phyloP scores from a whole-genome alignment of 768 basidiomycete species.

The Boletus rufocinnamomeus region DNA sequence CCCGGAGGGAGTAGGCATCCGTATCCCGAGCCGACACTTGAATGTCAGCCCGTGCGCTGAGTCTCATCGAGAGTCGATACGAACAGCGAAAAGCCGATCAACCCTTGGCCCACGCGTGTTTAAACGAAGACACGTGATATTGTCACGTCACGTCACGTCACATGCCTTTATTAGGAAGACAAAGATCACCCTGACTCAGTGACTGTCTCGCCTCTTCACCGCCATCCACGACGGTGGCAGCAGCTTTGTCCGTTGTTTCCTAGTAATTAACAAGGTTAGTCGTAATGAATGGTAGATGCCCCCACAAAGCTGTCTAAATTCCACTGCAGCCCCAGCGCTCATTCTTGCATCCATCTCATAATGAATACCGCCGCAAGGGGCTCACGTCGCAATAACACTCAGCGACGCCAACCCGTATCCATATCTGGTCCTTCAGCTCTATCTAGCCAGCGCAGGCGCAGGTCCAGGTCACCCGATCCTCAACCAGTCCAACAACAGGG shows the following conservation, averaged over 20 bases:
- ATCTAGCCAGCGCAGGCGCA: conserved; percentile 31
- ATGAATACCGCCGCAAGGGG: conserved; percentile 30
- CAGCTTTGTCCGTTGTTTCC: background rate
- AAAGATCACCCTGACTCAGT: background rate
- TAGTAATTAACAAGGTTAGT: conserved; percentile 11
- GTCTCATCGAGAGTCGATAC: background rate
- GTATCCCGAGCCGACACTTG: background rate
- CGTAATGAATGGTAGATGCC: background rate
- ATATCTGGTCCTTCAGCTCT: conserved; percentile 20
- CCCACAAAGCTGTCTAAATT: background rate
- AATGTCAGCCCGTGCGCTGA: background rate
- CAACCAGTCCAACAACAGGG: conserved; percentile 22
- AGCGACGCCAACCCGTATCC: conserved; percentile 25
- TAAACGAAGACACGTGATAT: conserved; percentile 16
- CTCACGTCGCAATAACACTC: conserved; percentile 29
- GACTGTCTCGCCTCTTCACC: conserved; percentile 2
- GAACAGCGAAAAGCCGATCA: background rate
- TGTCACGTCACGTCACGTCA: conserved; percentile 8
- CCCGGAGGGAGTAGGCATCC: too few species aligned
- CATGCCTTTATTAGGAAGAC: conserved; percentile 14
- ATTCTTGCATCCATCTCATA: background rate
- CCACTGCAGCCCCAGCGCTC: background rate
- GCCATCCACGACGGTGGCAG: conserved; percentile 14
- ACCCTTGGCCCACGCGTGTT: background rate
- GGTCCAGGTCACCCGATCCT: conserved; percentile 39